phyloP scores from a whole-genome alignment of 228 moss, liverwort and hornwort species.

The Sphagnum fallax region DNA sequence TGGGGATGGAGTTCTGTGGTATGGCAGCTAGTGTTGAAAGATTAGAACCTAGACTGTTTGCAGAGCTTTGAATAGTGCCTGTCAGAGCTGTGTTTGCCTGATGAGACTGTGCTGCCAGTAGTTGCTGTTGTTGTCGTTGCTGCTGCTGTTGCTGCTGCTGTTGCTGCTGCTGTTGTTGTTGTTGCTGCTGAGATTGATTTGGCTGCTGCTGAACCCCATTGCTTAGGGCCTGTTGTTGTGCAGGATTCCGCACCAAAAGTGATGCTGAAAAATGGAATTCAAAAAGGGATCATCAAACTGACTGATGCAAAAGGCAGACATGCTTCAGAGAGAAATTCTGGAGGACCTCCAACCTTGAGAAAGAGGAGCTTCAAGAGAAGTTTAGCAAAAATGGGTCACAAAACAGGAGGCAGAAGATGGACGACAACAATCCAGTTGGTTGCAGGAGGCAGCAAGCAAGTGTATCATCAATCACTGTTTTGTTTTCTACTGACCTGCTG shows the following conservation, averaged over 20 bases:
- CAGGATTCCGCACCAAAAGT: slow-evolving; percentile 58
- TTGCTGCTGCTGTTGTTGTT: slow-evolving; percentile 67
- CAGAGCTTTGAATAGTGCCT: slow-evolving; percentile 54
- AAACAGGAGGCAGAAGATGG: neutral
- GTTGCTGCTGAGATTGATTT: slow-evolving; percentile 48
- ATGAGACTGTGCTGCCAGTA: slow-evolving; percentile 52
- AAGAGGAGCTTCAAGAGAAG: no score
- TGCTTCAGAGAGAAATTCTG: no score
- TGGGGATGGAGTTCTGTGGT: slow-evolving; percentile 40
- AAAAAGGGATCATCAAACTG: neutral
- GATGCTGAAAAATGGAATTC: slow-evolving; percentile 18
- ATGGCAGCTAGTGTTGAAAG: slow-evolving; percentile 57
- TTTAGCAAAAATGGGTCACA: neutral
- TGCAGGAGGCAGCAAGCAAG: no score
- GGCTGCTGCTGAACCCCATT: slow-evolving; percentile 49
- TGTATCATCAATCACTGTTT: no score
- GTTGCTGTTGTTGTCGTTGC: slow-evolving; percentile 44
- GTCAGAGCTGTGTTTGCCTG: slow-evolving; percentile 47
- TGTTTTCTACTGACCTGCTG: slow-evolving; percentile 24
- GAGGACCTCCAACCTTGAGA: no score
- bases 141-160: slow-evolving; percentile 31
- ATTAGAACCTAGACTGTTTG: slow-evolving; percentile 48
- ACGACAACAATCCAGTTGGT: neutral
- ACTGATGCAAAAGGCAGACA: no score
- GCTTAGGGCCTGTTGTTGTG: slow-evolving; percentile 25